Evolutionary conservation across 768 basidiomycete genomes (phyloP), one percentile per base, ranked within the genome.

Genomic region (Pleurotus sapidus): DNA sequence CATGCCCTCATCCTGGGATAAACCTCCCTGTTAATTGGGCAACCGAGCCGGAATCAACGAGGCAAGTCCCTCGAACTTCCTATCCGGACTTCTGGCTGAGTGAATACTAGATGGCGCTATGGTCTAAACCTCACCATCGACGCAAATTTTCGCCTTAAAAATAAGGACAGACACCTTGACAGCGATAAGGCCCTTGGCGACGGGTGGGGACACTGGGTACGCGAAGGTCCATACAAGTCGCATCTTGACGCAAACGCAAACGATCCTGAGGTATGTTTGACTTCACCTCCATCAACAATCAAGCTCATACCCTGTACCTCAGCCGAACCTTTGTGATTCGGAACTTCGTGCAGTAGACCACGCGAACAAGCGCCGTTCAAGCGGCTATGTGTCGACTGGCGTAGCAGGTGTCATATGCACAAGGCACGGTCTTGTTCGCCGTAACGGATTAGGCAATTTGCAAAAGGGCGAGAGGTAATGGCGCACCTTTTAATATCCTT

Each of bases 391-490:
- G 0, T 63, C 69, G 6, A 72, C 63, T 12, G 72, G 75, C 0
- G 57, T 72, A 0, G 73, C 67, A 0, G 62, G 60, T 0, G 60
- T 66, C 1, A 61, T 67, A 20, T 76, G 74, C 48, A 61, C 61
- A 4, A 62, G 70, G 1, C 72, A 75, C 47, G 65, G 68, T 45
- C 64, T 75, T 57, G 64, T 67, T 46, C 60, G 68, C 2, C 66
- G 66, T 6, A 58, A 57, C 24, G 61, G 64, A 1, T 57, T 68
- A 0, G 73, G 70, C 3, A 70, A 73, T 59, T 57, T 74, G 0
- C 73, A 74, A 47, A 68, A 67, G 45, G 73, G 73, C 0, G 71
- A 74, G 61, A 34, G 64, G 72, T 71, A 61, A 49, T 61, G 59
- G 8, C 23, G 37, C 34, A n/a, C 24, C 30, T n/a, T 46, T 46